Conservation (phyloP, 192 early-diverging fungal species). For the Dimargaris verticillata region DNA sequence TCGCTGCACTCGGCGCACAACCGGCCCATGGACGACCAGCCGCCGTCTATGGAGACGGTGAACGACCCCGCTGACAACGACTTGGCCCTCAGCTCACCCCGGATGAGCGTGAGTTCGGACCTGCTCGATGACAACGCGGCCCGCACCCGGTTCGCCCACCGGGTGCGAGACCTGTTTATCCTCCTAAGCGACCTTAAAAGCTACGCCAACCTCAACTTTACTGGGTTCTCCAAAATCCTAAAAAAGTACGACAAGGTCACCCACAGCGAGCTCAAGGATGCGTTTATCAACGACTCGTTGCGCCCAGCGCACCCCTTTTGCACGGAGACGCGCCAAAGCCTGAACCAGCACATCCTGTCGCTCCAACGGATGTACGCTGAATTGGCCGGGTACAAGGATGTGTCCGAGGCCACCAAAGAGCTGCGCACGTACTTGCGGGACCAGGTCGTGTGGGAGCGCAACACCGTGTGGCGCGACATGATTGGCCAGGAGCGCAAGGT, state of each 20-base stretch:
- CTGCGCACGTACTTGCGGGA: conserved; percentile 72
- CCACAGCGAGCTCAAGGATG: conserved; percentile 44
- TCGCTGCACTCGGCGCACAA: not conserved
- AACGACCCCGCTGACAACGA: conserved; percentile 9
- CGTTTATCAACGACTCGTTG: conserved; percentile 52
- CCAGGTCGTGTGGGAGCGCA: conserved; percentile 88
- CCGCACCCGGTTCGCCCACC: conserved; percentile 25
- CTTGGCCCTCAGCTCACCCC: not conserved
- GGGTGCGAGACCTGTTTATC: conserved; percentile 62
- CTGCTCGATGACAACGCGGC: conserved; percentile 13
- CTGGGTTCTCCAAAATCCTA: conserved; percentile 84
- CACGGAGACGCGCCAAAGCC: conserved; percentile 32
- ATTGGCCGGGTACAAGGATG: conserved; percentile 37
- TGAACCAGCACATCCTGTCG: conserved; percentile 45
- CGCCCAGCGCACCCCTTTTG: conserved; percentile 53
- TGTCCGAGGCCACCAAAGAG: conserved; percentile 48
- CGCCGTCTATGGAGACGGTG: conserved; percentile 10
- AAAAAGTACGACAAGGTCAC: conserved; percentile 98
- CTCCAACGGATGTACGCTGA: conserved; percentile 46
- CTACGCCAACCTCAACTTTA: conserved; percentile 76
- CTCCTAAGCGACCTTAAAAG: conserved; percentile 70
- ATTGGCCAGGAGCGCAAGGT: conserved; percentile 71
- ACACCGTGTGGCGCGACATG: conserved; percentile 97
- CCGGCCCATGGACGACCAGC: not conserved
- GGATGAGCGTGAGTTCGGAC: not conserved